Percentiles rank a stretch among this genome's conserved stretches.
Conservation (phyloP, 345 rosid species). For the Gossypium longicalyx region DNA sequence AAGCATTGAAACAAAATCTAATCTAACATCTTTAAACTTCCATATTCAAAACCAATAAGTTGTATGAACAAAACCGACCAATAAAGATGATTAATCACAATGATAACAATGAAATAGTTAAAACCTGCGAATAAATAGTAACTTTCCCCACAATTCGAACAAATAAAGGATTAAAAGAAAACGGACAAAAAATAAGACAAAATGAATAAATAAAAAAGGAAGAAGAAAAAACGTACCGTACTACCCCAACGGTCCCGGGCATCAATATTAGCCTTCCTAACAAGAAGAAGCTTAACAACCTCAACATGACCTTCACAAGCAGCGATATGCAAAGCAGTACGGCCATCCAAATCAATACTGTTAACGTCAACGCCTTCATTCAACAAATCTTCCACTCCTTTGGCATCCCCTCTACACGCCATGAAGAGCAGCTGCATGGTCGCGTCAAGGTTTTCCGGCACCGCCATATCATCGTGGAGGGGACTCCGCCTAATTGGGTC, state of each 20-base stretch:
- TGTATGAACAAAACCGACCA: neutral
- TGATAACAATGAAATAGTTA: too few species aligned
- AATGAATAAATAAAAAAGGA: too few species aligned
- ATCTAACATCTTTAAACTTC: neutral
- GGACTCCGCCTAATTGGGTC: slow-evolving; percentile 1
- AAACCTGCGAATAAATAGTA: neutral
- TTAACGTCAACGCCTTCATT: slow-evolving; percentile 76
- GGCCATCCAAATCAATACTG: slow-evolving; percentile 89
- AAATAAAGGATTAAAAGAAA: too few species aligned
- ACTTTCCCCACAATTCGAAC: too few species aligned
- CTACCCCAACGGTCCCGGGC: slow-evolving; percentile 99
- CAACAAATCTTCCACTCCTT: slow-evolving; percentile 71
- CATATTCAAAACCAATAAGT: neutral
- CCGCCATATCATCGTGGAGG: neutral
- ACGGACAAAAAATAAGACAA: too few species aligned
- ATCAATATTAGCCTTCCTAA: slow-evolving; percentile 72
- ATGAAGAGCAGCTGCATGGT: slow-evolving; percentile 88
- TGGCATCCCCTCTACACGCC: slow-evolving; percentile 73
- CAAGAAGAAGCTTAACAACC: slow-evolving; percentile 62
- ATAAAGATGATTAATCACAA: neutral
- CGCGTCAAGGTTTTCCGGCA: slow-evolving; percentile 68
- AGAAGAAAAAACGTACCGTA: slow-evolving; percentile 46
- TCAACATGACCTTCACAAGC: slow-evolving; percentile 88
- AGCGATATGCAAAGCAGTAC: slow-evolving; percentile 91
- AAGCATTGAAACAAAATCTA: too few species aligned